Evolutionary conservation across 2,329 filamentous ascomycete genomes (phyloP), one percentile per base, ranked within the genome.

Genomic region (Colletotrichum ledebouriae): DNA sequence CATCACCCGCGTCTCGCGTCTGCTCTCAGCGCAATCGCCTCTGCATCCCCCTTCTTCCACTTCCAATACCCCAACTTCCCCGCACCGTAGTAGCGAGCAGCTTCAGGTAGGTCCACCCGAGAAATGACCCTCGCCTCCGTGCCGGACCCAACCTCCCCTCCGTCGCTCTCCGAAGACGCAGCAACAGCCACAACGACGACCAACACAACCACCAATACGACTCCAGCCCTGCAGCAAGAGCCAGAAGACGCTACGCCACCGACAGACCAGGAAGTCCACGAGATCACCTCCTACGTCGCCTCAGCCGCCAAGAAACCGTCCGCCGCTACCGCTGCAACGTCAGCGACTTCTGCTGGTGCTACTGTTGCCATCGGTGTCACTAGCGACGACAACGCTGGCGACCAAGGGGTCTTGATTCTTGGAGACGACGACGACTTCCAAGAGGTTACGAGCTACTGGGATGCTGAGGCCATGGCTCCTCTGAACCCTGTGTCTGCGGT

Each of bases 391-490:
- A 63, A 41, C 57, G 41, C 39, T 56, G 37, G 29, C 59, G 42
- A 56, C 46, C 9, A 52, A 25, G 53, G 53, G 17, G 15, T 64
- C 44, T 46, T 67, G 10, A 59, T 67, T 53, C 60, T 67, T 17
- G 59, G 62, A 50, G 58, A 61, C 63, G 58, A 66, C 47, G 49
- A 65, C 41, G 52, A 60, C 33, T 33, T 25, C 13, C 73, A 78
- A 58, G 75, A 80, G 70, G 80, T 78, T 47, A 85, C 86, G 47
- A 78, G 83, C 59, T 89, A 89, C 76, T 89, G 87, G 81, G 85
- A 89, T 80, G 81, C 83, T 50, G 78, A 82, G 68, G 85, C 83
- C 71, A 89, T 89, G 87, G 83, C 86, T 67, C 82, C 85, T 66
- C 77, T 89, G 61, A 89, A 84, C 73, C 76, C 84, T 72, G 79